Evolutionary conservation across 495 filamentous ascomycete species (phyloP), one percentile per base, ranked within the genome.

Genomic region (Hypomontagnella submonticulosa): DNA sequence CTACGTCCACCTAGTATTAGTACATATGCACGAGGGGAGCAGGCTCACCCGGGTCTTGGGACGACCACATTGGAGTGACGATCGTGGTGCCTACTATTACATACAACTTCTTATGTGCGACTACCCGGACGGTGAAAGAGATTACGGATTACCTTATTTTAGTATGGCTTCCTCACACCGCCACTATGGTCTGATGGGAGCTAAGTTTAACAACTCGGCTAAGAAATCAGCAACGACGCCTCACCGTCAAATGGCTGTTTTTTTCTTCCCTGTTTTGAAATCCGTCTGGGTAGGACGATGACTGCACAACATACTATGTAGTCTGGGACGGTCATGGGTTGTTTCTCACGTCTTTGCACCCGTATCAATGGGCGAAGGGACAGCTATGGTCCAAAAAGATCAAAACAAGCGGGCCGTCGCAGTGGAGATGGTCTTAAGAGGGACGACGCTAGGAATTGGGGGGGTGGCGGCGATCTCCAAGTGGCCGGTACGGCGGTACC

Each of bases 401-500:
- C 54, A 69, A 57, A 69, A 69, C 66, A 63, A 69, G 59, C 66
- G 66, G 66, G 66, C 66, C 66, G 66, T 63, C 40, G 56, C 51
- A 63, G 71, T 67, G 66, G 66, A 72, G 69, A 67, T 63, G 56
- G 49, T 53, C 47, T 56, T 57, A 53, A 57, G 61, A 58, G 61
- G 49, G 56, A 63, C 54, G 47, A 66, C 66, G 71, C 66, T 71
- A 74, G 69, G 36, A 52, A 57, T 68, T 52, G 57, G 71, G 68
- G 69, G 66, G 66, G 55, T 63, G 62, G 57, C 61, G 61, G 61
- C 66, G 66, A 70, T 70, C 66, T 70, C 66, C 66, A 65, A 65
- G 52, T 70, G 57, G 66, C 38, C 57, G 66, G 66, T 66, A 66
- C 61, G 33, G 57, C 61, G 51, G 60, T 69, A 69, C 66, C 55